Base-by-base conservation (phyloP, 768 basidiomycete species). In the Lentinula aciculospora region DNA sequence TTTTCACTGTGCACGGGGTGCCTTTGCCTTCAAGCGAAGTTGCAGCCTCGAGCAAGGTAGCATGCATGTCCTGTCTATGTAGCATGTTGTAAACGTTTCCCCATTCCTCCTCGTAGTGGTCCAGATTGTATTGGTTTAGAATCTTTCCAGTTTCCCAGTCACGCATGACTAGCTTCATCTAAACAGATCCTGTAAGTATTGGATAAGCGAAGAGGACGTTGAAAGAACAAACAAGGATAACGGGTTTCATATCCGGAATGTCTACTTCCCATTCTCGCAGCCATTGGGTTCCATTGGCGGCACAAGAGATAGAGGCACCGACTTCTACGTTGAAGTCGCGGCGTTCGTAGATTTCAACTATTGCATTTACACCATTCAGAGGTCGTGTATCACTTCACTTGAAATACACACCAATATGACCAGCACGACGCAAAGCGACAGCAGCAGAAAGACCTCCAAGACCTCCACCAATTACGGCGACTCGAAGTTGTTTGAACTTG, bases 91-190 rank as follows among this genome's bases (percentile, higher is more conserved):
- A 57, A 8, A 57, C 56, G n/a, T 57, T 57, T 9, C 56, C 56
- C 56, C 56, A 57, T 40, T 69, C 65, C 56, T 66, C 55, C 53
- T 69, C 68, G 45, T 71, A 71, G 34, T 65, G 57, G 15, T 66
- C 61, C 29, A 71, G 61, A 53, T 69, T 66, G 57, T 70, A 71
- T 42, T 68, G 60, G 36, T 68, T 68, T 39, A 66, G 65, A 25
- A 71, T 62, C 32, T 63, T 61, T 15, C 70, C 70, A 21, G 69
- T 70, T 53, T 69, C 67, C 70, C 70, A 71, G 46, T 71, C 70
- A 13, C 70, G 65, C 70, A 71, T 71, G 32, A 66, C 64, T 21
- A 71, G 64, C 53, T 71, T 68, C 68, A 65, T 64, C 64, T 57
- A n/a, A 36, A 36, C 31, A 10, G 15, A 40, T 5, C 12, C 17